These are phyloP conservation scores for Annona squamosa DNA, from an alignment of 164 flowering plant species.

Conservation along the genomic window DNA sequence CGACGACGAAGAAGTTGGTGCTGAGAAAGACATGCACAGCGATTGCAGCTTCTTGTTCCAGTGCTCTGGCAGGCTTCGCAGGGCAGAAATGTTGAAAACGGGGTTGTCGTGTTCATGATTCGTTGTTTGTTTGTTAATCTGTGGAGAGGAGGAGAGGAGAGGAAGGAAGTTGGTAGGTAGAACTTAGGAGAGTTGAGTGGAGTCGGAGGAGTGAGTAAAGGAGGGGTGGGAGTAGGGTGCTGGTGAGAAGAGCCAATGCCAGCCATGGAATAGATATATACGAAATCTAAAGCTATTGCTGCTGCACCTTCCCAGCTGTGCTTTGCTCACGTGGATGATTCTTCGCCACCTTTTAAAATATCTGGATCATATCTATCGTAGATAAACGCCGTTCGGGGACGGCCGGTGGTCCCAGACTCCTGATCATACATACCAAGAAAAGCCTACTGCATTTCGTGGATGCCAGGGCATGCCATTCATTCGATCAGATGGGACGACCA, in stretches of 20 bases:
- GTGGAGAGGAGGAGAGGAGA: background rate
- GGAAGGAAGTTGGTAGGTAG: background rate
- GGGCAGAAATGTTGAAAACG: background rate
- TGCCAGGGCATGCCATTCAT: no score
- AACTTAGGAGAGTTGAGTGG: background rate
- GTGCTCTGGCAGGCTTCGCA: background rate
- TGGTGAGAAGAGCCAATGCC: background rate
- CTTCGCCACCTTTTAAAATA: constrained; percentile 1
- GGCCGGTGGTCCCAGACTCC: no score
- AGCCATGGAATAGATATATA: constrained; percentile 5
- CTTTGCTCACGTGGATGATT: constrained; percentile 5
- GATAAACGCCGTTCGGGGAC: background rate
- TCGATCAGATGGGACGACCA: no score
- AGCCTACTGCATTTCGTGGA: no score
- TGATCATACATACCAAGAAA: no score
- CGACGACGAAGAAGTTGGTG: background rate
- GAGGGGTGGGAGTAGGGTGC: background rate
- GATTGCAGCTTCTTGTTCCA: background rate
- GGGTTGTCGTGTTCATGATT: background rate
- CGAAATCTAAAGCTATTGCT: background rate
- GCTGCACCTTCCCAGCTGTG: background rate
- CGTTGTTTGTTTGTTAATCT: background rate
- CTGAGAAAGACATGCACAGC: background rate
- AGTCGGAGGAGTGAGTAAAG: background rate
- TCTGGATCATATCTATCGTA: background rate